Evolutionary conservation across 2,329 filamentous ascomycete genomes (phyloP), one percentile per base, ranked within the genome.

Genomic region (Helotiales sp.): DNA sequence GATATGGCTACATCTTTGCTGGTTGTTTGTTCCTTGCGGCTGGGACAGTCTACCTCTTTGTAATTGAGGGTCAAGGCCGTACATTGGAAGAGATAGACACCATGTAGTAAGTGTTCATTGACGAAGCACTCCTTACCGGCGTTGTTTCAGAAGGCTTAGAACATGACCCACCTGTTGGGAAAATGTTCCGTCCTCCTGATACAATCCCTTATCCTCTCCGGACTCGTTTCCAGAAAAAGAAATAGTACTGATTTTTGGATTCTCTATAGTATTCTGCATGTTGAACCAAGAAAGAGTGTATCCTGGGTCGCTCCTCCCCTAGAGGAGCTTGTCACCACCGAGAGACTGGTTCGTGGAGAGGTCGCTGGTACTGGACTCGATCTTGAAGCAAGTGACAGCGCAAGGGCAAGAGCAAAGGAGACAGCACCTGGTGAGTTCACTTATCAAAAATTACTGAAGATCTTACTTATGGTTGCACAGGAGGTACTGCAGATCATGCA

Each of bases 1-100:
- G 58, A 13, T 90, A 90, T 64, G 88, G 89, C 2, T 88, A 90
- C 58, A 83, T 92, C 30, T 92, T 92, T 71, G 88, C 87, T 0
- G 85, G 78, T 0, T 90, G 87, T 69, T 86, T 88, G 63, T 76
- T 89, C 34, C 75, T 81, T 0, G 86, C 81, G 0, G 81, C 84
- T 0, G 65, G 83, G 0, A 74, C 91, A 13, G 87, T 92, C 27
- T 93, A 87, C 76, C 89, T 92, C 73, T 91, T 91, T 70, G 82
- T 92, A 50, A 84, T 88, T 55, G 89, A 93, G 49, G 55, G 51
- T 15, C 47, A 55, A 51, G 55, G 57, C 1, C 49, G 59, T 15
- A 67, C 62, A 2, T 51, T 66, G 7, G 63, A 65, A 46, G 62
- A 66, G 46, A 58, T 66, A 25, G 63, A 66, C 44, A 63, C 59